Conservation (phyloP, 371 early-diverging fungal genomes). For the Actinomucor elegans region DNA sequence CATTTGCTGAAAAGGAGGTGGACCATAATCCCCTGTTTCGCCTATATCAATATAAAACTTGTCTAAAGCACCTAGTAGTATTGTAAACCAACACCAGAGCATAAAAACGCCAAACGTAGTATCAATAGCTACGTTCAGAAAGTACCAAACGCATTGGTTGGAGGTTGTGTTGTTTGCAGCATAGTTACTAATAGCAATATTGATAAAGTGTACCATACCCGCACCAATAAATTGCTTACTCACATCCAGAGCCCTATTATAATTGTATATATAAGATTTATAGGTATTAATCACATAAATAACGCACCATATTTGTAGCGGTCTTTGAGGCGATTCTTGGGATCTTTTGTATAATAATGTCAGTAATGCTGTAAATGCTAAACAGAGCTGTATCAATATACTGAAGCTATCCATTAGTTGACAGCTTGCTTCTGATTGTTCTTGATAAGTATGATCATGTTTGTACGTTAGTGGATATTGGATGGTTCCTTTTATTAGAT, state of each 20-base stretch:
- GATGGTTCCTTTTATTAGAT: no score
- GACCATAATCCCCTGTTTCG: slow-evolving; percentile 26
- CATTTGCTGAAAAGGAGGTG: slow-evolving; percentile 18
- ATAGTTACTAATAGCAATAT: slow-evolving; percentile 49
- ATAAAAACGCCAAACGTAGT: slow-evolving; percentile 66
- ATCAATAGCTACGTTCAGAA: slow-evolving; percentile 60
- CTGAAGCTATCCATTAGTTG: slow-evolving; percentile 61
- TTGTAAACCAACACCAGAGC: slow-evolving; percentile 43
- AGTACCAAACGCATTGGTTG: slow-evolving; percentile 64
- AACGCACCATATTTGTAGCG: slow-evolving; percentile 54
- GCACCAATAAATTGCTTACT: slow-evolving; percentile 67
- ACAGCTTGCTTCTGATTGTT: slow-evolving; percentile 43
- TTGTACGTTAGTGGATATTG: no score
- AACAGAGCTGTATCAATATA: slow-evolving; percentile 54
- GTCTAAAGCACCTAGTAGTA: slow-evolving; percentile 18
- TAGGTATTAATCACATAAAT: background rate
- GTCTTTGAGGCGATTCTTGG: slow-evolving; percentile 61
- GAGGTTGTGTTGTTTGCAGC: slow-evolving; percentile 42
- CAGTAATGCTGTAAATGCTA: slow-evolving; percentile 55
- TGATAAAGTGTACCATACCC: slow-evolving; percentile 57
- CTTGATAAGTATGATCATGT: no score
- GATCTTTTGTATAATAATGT: slow-evolving; percentile 59
- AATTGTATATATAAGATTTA: background rate
- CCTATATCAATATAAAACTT: slow-evolving; percentile 7
- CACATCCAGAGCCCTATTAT: slow-evolving; percentile 58